Evolutionary conservation across 352 stramenopile species (phyloP).

Genomic region (Pythium volutum): DNA sequence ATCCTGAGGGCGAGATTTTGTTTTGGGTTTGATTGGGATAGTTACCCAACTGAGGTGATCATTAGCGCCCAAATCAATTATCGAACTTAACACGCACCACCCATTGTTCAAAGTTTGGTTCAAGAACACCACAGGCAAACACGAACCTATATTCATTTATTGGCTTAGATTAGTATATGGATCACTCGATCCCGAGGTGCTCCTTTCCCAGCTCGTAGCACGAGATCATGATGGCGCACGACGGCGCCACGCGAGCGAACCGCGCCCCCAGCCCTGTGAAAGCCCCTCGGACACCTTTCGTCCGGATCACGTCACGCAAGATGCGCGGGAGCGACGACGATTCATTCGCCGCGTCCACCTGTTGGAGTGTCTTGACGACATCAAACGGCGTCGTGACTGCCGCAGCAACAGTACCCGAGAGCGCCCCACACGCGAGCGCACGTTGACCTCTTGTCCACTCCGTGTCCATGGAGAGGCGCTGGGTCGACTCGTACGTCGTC

Average conservation of each 20-base stretch:
- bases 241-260: constrained; percentile 64
- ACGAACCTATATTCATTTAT: background rate
- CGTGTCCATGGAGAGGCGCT: constrained; percentile 22
- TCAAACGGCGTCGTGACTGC: constrained; percentile 94
- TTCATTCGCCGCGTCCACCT: constrained; percentile 50
- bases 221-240: constrained; percentile 88
- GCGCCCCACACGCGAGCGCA: constrained; percentile 83
- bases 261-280: constrained; percentile 71
- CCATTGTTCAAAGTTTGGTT: too few species aligned
- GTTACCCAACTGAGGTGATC: too few species aligned
- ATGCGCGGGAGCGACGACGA: constrained; percentile 35
- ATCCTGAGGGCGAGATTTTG: too few species aligned
- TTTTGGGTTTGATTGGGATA: too few species aligned
- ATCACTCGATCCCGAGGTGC: constrained; percentile 49
- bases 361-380: constrained; percentile 93
- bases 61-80: too few species aligned
- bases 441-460: constrained; percentile 53
- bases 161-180: background rate
- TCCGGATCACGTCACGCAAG: constrained; percentile 49
- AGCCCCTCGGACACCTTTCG: constrained; percentile 39
- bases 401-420: constrained; percentile 86
- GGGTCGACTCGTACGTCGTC: constrained; percentile 87
- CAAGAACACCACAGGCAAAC: background rate
- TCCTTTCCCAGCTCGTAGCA: constrained; percentile 82
- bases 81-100: too few species aligned